phyloP scores from a whole-genome alignment of 2,329 filamentous ascomycete genomes.

The Clonostachys rhizophaga region DNA sequence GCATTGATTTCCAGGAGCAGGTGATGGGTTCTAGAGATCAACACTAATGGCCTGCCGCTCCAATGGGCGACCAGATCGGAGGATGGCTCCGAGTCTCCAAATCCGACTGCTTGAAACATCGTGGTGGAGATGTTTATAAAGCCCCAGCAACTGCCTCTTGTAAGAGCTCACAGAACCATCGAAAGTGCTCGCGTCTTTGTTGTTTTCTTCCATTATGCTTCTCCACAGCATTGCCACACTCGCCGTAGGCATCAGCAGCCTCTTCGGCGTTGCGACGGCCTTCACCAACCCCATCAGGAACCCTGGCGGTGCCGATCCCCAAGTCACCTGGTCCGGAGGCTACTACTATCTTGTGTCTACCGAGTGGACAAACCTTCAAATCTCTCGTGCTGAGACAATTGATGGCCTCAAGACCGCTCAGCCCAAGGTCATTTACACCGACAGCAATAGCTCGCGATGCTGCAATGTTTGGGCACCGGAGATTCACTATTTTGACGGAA shows the following conservation, averaged over 20 bases:
- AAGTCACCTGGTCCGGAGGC: conserved; percentile 43
- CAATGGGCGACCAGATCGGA: no score
- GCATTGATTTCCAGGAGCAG: no score
- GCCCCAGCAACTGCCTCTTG: no score
- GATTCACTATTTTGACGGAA: conserved; percentile 41
- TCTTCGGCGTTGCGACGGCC: conserved; percentile 13
- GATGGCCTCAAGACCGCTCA: conserved; percentile 48
- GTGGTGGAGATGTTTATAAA: no score
- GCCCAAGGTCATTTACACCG: conserved; percentile 44
- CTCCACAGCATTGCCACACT: no score
- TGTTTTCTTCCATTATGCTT: no score
- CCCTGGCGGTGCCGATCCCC: conserved; percentile 45
- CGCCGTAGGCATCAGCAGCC: not conserved
- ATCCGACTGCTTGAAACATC: no score
- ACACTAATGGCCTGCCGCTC: no score
- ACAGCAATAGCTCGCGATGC: conserved; percentile 36
- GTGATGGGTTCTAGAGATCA: no score
- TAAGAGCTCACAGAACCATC: no score
- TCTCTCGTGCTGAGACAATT: conserved; percentile 48
- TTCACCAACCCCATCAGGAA: conserved; percentile 48
- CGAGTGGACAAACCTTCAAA: conserved; percentile 48
- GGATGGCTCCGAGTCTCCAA: no score
- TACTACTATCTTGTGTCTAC: conserved; percentile 55
- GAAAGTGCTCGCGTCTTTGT: no score
- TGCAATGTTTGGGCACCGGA: conserved; percentile 57